phyloP scores from a whole-genome alignment of 139 green algal genomes.

The Choricystis sp. region DNA sequence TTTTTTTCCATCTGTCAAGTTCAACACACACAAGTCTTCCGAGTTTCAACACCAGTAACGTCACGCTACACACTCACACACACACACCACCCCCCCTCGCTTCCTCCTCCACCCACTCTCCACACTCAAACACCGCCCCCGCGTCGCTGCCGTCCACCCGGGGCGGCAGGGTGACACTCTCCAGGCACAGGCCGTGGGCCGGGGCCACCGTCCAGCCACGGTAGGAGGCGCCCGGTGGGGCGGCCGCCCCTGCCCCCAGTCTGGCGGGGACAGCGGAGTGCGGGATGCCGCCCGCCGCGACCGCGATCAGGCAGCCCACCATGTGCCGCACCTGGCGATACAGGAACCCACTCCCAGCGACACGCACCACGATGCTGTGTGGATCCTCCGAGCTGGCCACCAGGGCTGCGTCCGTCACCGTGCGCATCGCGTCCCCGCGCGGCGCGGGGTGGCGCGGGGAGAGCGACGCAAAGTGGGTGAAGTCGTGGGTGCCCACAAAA shows the following conservation, averaged over 20 bases:
- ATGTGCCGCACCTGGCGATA: constrained; percentile 74
- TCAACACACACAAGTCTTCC: too few relatives aligned
- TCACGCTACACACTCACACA: too few relatives aligned
- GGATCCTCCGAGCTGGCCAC: constrained; percentile 31
- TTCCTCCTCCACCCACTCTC: too few relatives aligned
- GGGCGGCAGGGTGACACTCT: constrained; percentile 3
- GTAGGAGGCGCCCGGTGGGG: constrained; percentile 5
- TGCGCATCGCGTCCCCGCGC: constrained; percentile 12
- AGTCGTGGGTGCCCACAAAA: constrained; percentile 53
- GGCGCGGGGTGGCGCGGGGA: constrained; percentile 20
- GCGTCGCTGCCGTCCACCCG: neutral
- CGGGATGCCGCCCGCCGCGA: constrained; percentile 17
- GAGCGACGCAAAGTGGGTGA: constrained; percentile 29
- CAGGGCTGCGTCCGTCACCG: neutral
- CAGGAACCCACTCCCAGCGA: constrained; percentile 47
- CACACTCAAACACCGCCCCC: too few relatives aligned
- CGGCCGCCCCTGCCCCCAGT: neutral
- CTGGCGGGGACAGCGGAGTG: constrained; percentile 1
- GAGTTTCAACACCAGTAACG: too few relatives aligned
- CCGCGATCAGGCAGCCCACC: constrained; percentile 33
- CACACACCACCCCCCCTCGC: too few relatives aligned
- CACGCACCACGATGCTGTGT: constrained; percentile 29
- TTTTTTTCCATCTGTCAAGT: too few relatives aligned
- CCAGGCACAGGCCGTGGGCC: constrained; percentile 27
- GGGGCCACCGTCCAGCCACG: constrained; percentile 36